These are phyloP conservation scores for Leersia perrieri DNA, from an alignment of 176 grass and related monocot genomes.

Conservation along the genomic window DNA sequence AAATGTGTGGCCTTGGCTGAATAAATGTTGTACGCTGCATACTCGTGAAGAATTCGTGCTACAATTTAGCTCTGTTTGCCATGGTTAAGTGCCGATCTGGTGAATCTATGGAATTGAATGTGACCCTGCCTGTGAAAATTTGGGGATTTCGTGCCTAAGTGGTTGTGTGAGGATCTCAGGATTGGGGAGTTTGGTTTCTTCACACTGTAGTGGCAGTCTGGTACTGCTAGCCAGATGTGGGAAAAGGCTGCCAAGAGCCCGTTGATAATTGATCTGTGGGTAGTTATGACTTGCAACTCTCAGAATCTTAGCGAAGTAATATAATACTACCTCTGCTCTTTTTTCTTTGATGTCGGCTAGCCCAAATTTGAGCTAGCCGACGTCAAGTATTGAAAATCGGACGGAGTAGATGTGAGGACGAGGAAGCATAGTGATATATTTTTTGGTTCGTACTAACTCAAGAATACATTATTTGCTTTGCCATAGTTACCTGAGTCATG, in stretches of 20 bases:
- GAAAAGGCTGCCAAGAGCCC: not conserved
- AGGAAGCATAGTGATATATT: not conserved
- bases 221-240: not conserved
- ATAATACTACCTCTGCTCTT: no score
- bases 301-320: not conserved
- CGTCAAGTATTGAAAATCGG: no score
- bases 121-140: not conserved
- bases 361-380: no score
- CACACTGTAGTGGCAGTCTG: not conserved
- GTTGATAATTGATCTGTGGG: not conserved
- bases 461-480: not conserved
- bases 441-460: not conserved
- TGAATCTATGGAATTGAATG: not conserved
- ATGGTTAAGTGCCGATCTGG: not conserved
- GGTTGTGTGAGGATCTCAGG: not conserved
- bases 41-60: conserved; percentile 23
- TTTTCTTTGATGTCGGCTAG: no score
- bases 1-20: conserved; percentile 19
- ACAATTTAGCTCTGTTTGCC: conserved; percentile 38
- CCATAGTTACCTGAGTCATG: not conserved
- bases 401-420: not conserved
- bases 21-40: conserved; percentile 43
- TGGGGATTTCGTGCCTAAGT: not conserved
- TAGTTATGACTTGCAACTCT: not conserved
- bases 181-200: not conserved